Conservation (phyloP, 23 red algal genomes). For the Cyanidium caldarium region DNA sequence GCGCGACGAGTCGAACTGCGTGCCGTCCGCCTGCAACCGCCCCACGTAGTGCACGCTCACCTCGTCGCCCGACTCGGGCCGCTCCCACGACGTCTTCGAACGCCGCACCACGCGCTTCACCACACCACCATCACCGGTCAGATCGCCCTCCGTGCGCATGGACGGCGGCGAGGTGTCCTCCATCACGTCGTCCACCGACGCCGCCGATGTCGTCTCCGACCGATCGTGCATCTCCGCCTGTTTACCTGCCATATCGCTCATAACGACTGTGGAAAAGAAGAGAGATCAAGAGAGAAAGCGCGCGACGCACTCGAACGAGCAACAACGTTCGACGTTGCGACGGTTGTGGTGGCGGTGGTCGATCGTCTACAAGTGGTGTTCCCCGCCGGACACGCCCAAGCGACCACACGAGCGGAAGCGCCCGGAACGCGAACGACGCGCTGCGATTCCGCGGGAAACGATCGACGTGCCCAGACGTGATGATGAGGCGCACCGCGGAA, state of each 20-base stretch:
- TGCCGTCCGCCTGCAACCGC: neutral
- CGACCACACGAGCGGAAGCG: too few relatives aligned
- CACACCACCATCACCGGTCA: constrained; percentile 77
- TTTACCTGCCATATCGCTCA: neutral
- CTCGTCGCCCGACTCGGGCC: constrained; percentile 23
- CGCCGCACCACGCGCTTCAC: constrained; percentile 54
- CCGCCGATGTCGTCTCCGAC: neutral
- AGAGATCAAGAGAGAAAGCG: neutral
- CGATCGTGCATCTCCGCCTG: neutral
- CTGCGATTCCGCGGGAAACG: too few relatives aligned
- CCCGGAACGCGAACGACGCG: too few relatives aligned
- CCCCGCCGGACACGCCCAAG: too few relatives aligned
- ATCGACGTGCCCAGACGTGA: too few relatives aligned
- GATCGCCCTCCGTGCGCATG: constrained; percentile 24
- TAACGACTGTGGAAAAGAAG: neutral
- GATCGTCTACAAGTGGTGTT: neutral
- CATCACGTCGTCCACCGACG: neutral
- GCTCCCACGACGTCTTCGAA: constrained; percentile 13
- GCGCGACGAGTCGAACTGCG: constrained; percentile 6
- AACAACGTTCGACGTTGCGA: neutral
- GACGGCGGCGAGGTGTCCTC: neutral
- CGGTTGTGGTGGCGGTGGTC: neutral
- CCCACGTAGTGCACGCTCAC: constrained; percentile 22
- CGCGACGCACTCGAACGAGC: neutral
- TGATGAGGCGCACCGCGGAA: too few relatives aligned